Conservation (phyloP, 257 asterid species). For the Buddleja alternifolia region DNA sequence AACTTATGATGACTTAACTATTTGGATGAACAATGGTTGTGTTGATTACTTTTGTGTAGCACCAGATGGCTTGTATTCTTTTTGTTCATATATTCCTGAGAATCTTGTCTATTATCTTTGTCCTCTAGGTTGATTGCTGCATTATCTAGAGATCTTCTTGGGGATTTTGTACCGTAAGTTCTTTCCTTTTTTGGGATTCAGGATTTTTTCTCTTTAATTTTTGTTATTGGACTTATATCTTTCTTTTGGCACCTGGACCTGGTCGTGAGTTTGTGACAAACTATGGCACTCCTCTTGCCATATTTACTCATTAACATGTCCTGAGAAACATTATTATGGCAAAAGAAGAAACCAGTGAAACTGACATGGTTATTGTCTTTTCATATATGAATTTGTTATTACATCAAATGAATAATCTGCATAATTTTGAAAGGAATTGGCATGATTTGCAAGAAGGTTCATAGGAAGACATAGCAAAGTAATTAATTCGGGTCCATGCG, state of each 20-base stretch:
- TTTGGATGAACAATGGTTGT: not conserved
- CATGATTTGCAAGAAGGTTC: not conserved
- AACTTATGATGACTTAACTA: not conserved
- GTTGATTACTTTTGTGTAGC: slow-evolving; percentile 14
- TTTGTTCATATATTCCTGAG: slow-evolving; percentile 13
- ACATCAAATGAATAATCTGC: not conserved
- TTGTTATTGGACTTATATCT: slow-evolving; percentile 9
- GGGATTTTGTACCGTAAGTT: slow-evolving; percentile 83
- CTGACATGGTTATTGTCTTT: not conserved
- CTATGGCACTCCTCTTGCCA: not conserved
- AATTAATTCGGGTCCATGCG: no score
- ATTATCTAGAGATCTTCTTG: slow-evolving; percentile 83
- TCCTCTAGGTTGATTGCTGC: slow-evolving; percentile 81
- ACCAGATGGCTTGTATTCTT: not conserved
- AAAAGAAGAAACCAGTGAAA: not conserved
- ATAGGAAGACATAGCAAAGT: not conserved
- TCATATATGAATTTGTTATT: not conserved
- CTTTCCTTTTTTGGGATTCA: slow-evolving; percentile 23
- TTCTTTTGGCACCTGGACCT: slow-evolving; percentile 9
- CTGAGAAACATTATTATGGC: not conserved
- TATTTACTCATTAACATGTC: slow-evolving; percentile 1
- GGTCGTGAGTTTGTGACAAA: not conserved
- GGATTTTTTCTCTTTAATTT: slow-evolving; percentile 4
- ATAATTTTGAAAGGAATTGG: not conserved
- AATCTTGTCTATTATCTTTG: slow-evolving; percentile 20